Percentiles rank a stretch among this genome's conserved stretches.
Conservation (phyloP, 768 basidiomycete species). For the Paxillus involutus region DNA sequence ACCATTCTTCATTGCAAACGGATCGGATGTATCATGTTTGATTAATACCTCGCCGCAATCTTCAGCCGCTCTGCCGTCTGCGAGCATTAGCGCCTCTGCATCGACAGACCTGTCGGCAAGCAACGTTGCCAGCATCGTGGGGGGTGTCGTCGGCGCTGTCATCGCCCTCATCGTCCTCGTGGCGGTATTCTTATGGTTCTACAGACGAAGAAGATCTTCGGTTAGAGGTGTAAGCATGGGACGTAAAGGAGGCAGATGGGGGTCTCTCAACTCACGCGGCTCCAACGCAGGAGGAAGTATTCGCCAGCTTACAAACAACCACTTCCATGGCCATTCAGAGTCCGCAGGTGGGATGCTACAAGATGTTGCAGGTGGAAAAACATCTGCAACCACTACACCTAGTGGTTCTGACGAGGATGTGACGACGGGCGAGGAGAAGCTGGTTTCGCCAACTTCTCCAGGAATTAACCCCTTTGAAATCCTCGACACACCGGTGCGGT, state of each 20-base stretch:
- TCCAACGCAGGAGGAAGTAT: slow-evolving; percentile 8
- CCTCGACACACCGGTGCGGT: slow-evolving; percentile 15
- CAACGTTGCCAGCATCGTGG: slow-evolving; percentile 48
- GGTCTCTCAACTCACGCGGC: slow-evolving; percentile 23
- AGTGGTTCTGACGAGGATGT: slow-evolving; percentile 24
- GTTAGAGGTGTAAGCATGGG: slow-evolving; percentile 32
- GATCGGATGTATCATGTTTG: slow-evolving; percentile 37
- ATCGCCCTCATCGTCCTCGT: slow-evolving; percentile 33
- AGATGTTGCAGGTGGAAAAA: slow-evolving; percentile 10
- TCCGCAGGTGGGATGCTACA: slow-evolving; percentile 19
- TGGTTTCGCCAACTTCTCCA: slow-evolving; percentile 11
- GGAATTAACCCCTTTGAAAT: slow-evolving; percentile 19
- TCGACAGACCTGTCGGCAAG: slow-evolving; percentile 25
- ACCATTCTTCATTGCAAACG: slow-evolving; percentile 37
- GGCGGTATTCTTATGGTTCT: slow-evolving; percentile 32
- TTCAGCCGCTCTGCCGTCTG: slow-evolving; percentile 8
- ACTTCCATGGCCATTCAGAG: slow-evolving; percentile 22
- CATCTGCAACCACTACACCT: slow-evolving; percentile 14
- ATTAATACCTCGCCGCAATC: slow-evolving; percentile 6
- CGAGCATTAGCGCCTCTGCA: slow-evolving; percentile 6
- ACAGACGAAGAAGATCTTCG: slow-evolving; percentile 14
- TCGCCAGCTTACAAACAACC: not conserved
- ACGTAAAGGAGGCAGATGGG: slow-evolving; percentile 26
- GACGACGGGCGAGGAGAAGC: slow-evolving; percentile 23
- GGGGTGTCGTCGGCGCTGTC: slow-evolving; percentile 49